phyloP scores from a whole-genome alignment of 164 flowering plant species.

The Berberis vulgaris region DNA sequence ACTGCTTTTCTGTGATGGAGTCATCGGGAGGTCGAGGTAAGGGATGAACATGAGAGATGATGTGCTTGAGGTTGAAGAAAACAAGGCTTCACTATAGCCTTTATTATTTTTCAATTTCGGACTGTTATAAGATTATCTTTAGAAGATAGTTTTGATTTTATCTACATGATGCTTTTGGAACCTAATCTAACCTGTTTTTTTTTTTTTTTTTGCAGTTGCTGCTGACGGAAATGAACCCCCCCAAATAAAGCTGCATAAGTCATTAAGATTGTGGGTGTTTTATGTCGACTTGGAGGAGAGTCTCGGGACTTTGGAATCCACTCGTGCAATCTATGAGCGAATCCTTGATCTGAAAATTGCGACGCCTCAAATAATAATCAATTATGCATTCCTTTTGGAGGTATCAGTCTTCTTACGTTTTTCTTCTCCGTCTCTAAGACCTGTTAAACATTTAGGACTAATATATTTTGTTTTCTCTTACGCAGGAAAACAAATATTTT shows the following conservation, averaged over 20 bases:
- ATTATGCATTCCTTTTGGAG: conserved; percentile 83
- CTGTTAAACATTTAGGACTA: not conserved
- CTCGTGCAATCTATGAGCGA: conserved; percentile 79
- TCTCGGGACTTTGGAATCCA: conserved; percentile 72
- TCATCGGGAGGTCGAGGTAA: no score
- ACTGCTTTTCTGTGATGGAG: no score
- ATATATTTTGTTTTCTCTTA: conserved; percentile 10
- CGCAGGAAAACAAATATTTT: conserved; percentile 83
- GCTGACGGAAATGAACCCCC: conserved; percentile 94
- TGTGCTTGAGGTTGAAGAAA: no score
- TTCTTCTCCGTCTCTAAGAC: not conserved
- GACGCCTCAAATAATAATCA: conserved; percentile 91
- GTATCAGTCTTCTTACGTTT: conserved; percentile 26
- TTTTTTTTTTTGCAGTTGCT: conserved; percentile 54
- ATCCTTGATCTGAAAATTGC: conserved; percentile 89
- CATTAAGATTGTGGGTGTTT: conserved; percentile 79
- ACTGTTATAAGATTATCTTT: no score
- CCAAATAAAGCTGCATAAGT: conserved; percentile 84
- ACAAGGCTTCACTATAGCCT: no score
- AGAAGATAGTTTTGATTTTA: no score
- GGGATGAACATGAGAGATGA: no score
- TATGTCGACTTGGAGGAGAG: conserved; percentile 93
- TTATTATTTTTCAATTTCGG: no score
- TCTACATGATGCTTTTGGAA: not conserved
- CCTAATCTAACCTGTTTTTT: not conserved